These are phyloP conservation scores for Angomonas deanei DNA, from an alignment of 208 protist genomes.

Conservation along the genomic window DNA sequence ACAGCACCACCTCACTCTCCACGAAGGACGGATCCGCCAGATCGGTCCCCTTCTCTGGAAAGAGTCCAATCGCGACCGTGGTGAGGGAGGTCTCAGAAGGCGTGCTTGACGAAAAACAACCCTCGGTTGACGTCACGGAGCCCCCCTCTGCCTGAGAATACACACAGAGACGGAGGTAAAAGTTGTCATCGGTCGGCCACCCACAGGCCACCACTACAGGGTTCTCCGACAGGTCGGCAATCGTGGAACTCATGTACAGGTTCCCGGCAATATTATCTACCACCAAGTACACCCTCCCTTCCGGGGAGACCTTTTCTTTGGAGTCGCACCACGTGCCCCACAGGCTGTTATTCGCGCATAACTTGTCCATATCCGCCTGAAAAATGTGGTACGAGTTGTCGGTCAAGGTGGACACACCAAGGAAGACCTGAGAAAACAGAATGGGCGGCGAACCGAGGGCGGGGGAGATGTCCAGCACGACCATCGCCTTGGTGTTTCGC, in stretches of 20 bases:
- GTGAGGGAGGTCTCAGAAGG: slow-evolving; percentile 41
- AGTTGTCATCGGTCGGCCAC: slow-evolving; percentile 25
- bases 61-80: slow-evolving; percentile 54
- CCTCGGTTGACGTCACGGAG: slow-evolving; percentile 33
- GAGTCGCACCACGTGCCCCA: slow-evolving; percentile 84
- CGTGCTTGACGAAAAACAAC: slow-evolving; percentile 46
- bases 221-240: slow-evolving; percentile 48
- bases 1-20: too few species aligned
- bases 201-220: slow-evolving; percentile 65
- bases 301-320: slow-evolving; percentile 33
- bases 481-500: slow-evolving; percentile 41
- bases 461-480: slow-evolving; percentile 26
- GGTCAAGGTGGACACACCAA: slow-evolving; percentile 65
- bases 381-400: slow-evolving; percentile 30
- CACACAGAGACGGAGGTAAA: slow-evolving; percentile 51
- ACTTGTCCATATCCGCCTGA: slow-evolving; percentile 52
- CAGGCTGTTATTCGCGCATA: slow-evolving; percentile 44
- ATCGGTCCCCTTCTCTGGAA: slow-evolving; percentile 33
- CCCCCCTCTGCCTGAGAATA: slow-evolving; percentile 62
- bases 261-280: slow-evolving; percentile 55
- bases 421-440: slow-evolving; percentile 49
- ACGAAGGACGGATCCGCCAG: too few species aligned
- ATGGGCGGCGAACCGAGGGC: slow-evolving; percentile 19
- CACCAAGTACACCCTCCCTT: slow-evolving; percentile 46
- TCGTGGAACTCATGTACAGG: slow-evolving; percentile 59